Evolutionary conservation across 345 rosid species (phyloP).

Genomic region (Sisymbrium irio): DNA sequence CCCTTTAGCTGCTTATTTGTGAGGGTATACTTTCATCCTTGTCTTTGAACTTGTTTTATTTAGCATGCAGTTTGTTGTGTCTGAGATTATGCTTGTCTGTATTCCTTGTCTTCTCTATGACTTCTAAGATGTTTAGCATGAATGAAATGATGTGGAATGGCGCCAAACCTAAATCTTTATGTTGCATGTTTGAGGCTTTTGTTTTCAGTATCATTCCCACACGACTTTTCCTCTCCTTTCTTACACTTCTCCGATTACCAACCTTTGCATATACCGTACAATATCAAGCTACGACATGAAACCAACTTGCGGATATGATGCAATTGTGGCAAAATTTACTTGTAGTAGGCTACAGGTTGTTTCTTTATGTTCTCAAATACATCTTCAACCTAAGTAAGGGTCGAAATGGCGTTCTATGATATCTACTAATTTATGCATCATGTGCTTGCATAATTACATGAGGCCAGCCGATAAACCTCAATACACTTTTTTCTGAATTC

Average conservation of each 20-base stretch:
- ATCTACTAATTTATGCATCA: not conserved
- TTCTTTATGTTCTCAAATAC: not conserved
- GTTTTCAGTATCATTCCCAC: not conserved
- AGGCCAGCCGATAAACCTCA: not conserved
- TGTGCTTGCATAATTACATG: not conserved
- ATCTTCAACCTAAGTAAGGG: conserved; percentile 1
- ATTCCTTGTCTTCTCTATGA: not conserved
- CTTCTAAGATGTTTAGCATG: conserved; percentile 12
- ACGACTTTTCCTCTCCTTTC: not conserved
- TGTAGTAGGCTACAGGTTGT: not conserved
- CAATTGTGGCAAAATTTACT: not conserved
- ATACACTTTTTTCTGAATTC: not conserved
- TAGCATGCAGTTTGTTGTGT: conserved; percentile 17
- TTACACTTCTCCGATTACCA: not conserved
- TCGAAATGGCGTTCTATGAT: not conserved
- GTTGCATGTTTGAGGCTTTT: conserved; percentile 8
- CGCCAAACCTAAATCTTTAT: not conserved
- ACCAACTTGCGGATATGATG: not conserved
- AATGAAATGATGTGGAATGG: conserved; percentile 26
- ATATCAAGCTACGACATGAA: not conserved
- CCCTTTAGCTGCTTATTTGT: conserved; percentile 13
- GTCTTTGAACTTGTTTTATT: conserved; percentile 23
- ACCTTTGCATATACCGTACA: not conserved
- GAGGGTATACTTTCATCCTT: conserved; percentile 13
- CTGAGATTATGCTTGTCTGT: not conserved